Evolutionary conservation across 352 stramenopile genomes (phyloP), one percentile per base, ranked within the genome.

Genomic region (Discostella stelligera): DNA sequence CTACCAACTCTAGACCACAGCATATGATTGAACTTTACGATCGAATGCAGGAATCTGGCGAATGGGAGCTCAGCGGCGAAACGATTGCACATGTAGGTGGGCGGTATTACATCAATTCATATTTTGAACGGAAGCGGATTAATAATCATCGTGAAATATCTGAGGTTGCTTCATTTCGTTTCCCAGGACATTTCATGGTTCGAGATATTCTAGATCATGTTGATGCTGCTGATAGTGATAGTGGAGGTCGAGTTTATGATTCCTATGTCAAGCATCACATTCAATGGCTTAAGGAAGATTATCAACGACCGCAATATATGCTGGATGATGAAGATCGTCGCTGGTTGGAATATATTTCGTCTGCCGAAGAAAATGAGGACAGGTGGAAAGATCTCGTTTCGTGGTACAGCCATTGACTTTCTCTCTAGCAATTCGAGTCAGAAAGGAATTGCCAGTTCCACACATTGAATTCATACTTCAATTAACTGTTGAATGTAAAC

Each of bases 21-120:
- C 62, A 89, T 71, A 69, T 90, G 32, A 54, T 87, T 16, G 32
- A 71, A 21, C 65, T 90, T 1, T 91, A 90, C 54, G 70, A 88
- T 68, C 20, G 41, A 18, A 41, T 89, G 9, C 74, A 87, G 48
- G 27, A 68, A 41, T 37, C 75, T 18, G 30, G 65, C 44, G 72
- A 70, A 25, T 92, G 77, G 74, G 46, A 59, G 11, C 23, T 89
- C 25, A 56, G 32, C 46, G 72, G 86, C 53, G 86, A 92, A 68
- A 80, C 61, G 18, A 86, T 92, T 59, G 74, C 77, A 48, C 70
- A 71, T n/a, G 27, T 87, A 10, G 76, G 72, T 11, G 46, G 39
- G n/a, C 21, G 84, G 23, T 92, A 79, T 79, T 92, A 89, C 46
- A 77, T 90, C 10, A 79, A 80, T 49, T 73, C 75, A 14, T 65